Base-by-base conservation (phyloP, 2,329 filamentous ascomycete genomes). In the Calonectria naviculata region DNA sequence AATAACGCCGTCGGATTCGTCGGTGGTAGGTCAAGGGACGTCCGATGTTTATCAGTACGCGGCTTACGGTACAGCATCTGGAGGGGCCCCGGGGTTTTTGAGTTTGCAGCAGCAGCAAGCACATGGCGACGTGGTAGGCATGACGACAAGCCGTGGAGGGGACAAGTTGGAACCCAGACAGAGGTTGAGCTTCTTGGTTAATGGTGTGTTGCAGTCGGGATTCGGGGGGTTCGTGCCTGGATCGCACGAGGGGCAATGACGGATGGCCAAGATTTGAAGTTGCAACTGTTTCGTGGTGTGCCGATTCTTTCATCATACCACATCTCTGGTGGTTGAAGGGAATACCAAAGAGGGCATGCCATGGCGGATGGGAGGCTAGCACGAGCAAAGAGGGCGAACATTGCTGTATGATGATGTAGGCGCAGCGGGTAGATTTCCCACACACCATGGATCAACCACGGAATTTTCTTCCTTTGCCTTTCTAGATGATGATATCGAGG, bases 41-140 rank as follows among this genome's bases (percentile, higher is more conserved):
- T 61, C 56, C 56, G 56, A 61, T 61, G 36, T 41, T 61, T 61
- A 61, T 61, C 56, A 44, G 56, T 58, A 58, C 52, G 31, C 52
- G 52, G 52, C 52, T 58, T 36, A 58, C 12, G 52, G 52, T 58
- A 58, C 52, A 56, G 52, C 34, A 38, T 17, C 15, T 58, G 21
- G 42, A 19, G 42, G 52, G 21, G 13, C 8, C 13, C 34, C 34
- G 26, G 15, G 31, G 19, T 34, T 56, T 38, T 58, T 58, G 31
- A 58, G 52, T 58, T 58, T 36, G 52, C n/a, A 56, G 52, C n/a
- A 56, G 52, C 52, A 56, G 31, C 52, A 21, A 21, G 31, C 52
- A 56, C 52, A 56, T 56, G 52, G 52, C 52, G n/a, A 58, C 24
- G 34, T 12, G 34, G 21, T 24, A 36, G 31, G 52, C n/a, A 58